phyloP scores from a whole-genome alignment of 345 rosid genomes.

The Clausena lansium region DNA sequence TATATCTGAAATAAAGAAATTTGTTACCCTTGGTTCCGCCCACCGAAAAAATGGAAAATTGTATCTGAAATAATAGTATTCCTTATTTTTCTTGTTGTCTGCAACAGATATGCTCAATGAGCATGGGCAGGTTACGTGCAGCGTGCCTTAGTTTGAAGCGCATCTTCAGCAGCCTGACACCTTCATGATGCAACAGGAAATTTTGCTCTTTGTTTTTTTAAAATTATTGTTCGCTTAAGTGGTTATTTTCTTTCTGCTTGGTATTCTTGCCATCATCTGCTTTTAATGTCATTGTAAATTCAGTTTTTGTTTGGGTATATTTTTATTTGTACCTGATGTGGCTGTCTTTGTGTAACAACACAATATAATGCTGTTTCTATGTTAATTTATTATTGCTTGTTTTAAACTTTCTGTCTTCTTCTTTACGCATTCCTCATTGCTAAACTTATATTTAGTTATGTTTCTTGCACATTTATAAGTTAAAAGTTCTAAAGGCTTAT shows the following conservation, averaged over 20 bases:
- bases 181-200: constrained; percentile 12
- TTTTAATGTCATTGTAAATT: constrained; percentile 11
- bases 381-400: neutral
- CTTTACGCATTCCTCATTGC: neutral
- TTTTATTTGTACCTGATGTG: neutral
- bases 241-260: too few relatives aligned
- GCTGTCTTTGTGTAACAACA: constrained; percentile 4
- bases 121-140: constrained; percentile 65
- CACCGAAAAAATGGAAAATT: neutral
- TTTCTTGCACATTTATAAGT: neutral
- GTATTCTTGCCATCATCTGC: constrained; percentile 4
- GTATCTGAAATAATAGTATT: neutral
- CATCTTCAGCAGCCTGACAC: constrained; percentile 54
- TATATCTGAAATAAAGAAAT: too few relatives aligned
- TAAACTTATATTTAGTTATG: neutral
- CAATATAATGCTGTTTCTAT: constrained; percentile 9
- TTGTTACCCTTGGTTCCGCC: too few relatives aligned
- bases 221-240: too few relatives aligned
- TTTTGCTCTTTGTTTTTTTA: neutral
- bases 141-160: constrained; percentile 86
- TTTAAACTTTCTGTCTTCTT: neutral
- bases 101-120: constrained; percentile 58
- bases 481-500: neutral
- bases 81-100: constrained; percentile 1
- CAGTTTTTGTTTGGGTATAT: constrained; percentile 3